A percentile compares a stretch with the other conserved stretches of the same genome.
Conservation (phyloP, 2,329 filamentous ascomycete species). For the Claviceps sorghi region DNA sequence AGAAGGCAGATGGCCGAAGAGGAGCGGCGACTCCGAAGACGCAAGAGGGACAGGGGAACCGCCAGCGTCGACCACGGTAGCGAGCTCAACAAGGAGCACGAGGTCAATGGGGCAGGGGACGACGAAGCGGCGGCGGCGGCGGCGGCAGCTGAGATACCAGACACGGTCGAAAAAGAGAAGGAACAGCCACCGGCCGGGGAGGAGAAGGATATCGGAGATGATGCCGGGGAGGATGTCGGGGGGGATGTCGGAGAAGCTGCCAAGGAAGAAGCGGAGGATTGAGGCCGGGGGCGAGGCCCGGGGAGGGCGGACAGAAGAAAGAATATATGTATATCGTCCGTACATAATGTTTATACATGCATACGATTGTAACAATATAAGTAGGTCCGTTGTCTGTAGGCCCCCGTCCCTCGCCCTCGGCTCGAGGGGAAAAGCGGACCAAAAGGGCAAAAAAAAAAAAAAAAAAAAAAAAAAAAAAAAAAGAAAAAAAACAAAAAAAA, state of each 20-base stretch:
- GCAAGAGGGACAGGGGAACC: constrained; percentile 48
- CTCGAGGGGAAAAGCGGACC: not conserved
- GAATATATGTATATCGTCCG: constrained; percentile 12
- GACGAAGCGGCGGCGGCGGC: not conserved
- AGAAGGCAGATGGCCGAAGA: constrained; percentile 63
- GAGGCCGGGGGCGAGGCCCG: not conserved
- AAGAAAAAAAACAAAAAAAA: too few relatives aligned
- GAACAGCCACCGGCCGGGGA: constrained; percentile 1
- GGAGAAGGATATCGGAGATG: not conserved
- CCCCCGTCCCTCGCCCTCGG: not conserved
- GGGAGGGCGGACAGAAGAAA: too few relatives aligned
- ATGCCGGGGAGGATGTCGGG: constrained; percentile 7
- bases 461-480: too few relatives aligned
- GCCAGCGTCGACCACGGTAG: constrained; percentile 16
- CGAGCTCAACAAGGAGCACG: constrained; percentile 12
- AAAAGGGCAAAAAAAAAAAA: not conserved
- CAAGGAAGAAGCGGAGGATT: not conserved
- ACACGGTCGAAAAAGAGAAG: constrained; percentile 4
- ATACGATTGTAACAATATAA: not conserved
- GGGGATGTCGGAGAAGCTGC: not conserved
- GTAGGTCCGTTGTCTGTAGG: not conserved
- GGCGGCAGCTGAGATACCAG: constrained; percentile 3
- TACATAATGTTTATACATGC: constrained; percentile 24
- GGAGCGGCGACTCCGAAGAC: constrained; percentile 52
- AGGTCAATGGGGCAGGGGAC: constrained; percentile 8